A percentile compares a stretch with the other conserved stretches of the same genome.
These are phyloP conservation scores for Boletus mariae DNA, from an alignment of 1,284 basidiomycete genomes.

Conservation along the genomic window DNA sequence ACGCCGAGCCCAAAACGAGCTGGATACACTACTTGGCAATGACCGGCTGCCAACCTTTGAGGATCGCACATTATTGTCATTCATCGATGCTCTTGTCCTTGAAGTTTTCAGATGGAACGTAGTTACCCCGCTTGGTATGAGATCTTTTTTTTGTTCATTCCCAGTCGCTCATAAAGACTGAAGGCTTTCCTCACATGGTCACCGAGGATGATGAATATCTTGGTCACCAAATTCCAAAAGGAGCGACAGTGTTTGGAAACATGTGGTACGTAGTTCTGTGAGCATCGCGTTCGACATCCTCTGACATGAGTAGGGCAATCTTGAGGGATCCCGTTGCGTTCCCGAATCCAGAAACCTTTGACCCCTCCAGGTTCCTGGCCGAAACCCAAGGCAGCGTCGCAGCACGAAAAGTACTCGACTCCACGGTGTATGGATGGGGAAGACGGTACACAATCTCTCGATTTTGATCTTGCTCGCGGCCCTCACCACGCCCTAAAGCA, in stretches of 20 bases:
- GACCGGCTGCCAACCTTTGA: conserved; percentile 12
- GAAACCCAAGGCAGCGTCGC: not conserved
- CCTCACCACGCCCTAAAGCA: not conserved
- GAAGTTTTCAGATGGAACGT: conserved; percentile 15
- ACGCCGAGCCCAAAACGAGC: conserved; percentile 10
- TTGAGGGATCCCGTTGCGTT: conserved; percentile 14
- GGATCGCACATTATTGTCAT: conserved; percentile 10
- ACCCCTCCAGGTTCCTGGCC: conserved; percentile 10
- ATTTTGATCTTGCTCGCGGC: not conserved
- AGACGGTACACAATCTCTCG: not conserved
- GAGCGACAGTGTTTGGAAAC: not conserved
- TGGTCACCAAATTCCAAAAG: conserved; percentile 7
- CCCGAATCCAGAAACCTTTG: conserved; percentile 9
- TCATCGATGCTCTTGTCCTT: conserved; percentile 10
- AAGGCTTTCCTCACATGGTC: conserved; percentile 16
- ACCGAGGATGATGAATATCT: conserved; percentile 14
- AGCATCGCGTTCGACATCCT: not conserved
- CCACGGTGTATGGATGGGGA: conserved; percentile 4
- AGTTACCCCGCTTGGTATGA: conserved; percentile 11
- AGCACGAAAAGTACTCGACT: not conserved
- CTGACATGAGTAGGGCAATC: conserved; percentile 9
- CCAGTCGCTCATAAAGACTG: not conserved
- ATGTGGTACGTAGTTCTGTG: not conserved
- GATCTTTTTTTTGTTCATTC: not conserved
- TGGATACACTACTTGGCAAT: conserved; percentile 8